Base-by-base conservation (phyloP, 257 asterid genomes). In the Solanum virginianum region DNA sequence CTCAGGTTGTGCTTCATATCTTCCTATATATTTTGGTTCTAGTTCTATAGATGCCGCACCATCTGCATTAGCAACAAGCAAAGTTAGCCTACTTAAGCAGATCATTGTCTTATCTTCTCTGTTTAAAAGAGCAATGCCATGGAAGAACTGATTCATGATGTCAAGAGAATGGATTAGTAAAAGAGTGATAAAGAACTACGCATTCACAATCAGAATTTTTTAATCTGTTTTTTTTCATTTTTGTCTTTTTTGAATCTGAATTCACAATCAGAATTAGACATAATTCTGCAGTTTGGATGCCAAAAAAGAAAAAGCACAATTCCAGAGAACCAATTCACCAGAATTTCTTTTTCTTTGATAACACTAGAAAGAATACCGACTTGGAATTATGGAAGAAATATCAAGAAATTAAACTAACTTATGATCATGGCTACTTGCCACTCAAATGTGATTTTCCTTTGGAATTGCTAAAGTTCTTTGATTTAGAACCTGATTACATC, bases 11-110 rank as follows among this genome's bases (percentile, higher is more conserved):
- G 89, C 84, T 80, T 87, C 94, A 80, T 86, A 89, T 90, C 94
- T 90, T 82, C 90, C 91, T 6, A 95, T 95, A 88, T 97, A 97
- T 90, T 97, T 97, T 55, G 98, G 98, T 82, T 87, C 94, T 83
- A 97, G 86, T 88, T 95, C 99, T 84, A 97, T 92, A 86, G 94
- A 93, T 56, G 92, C 97, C 15, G 96, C 96, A 84, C 97, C 98
- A 89, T 95, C 99, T 95, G 93, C 83, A 85, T 77, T 51, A 77
- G 63, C 63, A 77, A 77, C 82, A 51, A 24, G 24, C 26, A 49
- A 77, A 14, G 63, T 77, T 51, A 77, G 82, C 45, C 43, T 75
- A 8, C 60, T 77, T 18, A 77, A 77, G 63, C 82, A 77, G 63
- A 51, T 24, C 43, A 77, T 51, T 77, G 45, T 77, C 45, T 74